Evolutionary conservation across 768 basidiomycete genomes (phyloP).

Genomic region (Mycena vulgaris): DNA sequence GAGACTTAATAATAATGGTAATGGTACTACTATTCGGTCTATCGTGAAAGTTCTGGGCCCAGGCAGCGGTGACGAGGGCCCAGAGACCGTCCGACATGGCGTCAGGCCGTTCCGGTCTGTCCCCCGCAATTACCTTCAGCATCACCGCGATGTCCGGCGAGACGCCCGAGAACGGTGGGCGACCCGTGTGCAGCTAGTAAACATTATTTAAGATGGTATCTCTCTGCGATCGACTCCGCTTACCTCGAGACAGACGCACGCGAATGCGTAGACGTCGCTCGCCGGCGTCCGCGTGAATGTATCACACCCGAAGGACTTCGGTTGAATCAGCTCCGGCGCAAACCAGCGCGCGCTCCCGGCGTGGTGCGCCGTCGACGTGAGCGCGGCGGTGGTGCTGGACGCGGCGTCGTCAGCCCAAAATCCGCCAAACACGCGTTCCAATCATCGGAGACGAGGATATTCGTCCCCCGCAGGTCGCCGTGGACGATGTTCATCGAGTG

Average conservation of each 20-base stretch:
- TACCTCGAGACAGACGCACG: neutral
- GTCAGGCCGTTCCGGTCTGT: conserved; percentile 4
- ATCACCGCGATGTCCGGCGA: neutral
- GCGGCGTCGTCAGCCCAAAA: conserved; percentile 2
- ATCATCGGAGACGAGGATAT: conserved; percentile 3
- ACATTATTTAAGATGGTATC: neutral
- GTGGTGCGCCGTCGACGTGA: neutral
- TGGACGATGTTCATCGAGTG: conserved; percentile 12
- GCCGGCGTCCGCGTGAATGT: neutral
- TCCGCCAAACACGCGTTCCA: conserved; percentile 10
- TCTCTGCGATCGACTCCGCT: neutral
- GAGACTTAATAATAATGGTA: neutral
- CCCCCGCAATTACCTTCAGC: conserved; percentile 4
- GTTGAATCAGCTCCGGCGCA: conserved; percentile 3
- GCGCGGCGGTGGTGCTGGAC: neutral
- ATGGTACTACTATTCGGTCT: too few relatives aligned
- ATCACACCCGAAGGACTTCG: neutral
- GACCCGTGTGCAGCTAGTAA: neutral
- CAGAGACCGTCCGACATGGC: neutral
- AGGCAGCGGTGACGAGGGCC: neutral
- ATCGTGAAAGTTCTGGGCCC: neutral
- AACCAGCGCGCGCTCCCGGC: conserved; percentile 2
- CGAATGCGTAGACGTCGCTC: neutral
- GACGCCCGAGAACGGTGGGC: neutral
- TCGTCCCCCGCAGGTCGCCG: conserved; percentile 10